Conservation (phyloP, 148 eudicot species). For the Diospyros lotus region DNA sequence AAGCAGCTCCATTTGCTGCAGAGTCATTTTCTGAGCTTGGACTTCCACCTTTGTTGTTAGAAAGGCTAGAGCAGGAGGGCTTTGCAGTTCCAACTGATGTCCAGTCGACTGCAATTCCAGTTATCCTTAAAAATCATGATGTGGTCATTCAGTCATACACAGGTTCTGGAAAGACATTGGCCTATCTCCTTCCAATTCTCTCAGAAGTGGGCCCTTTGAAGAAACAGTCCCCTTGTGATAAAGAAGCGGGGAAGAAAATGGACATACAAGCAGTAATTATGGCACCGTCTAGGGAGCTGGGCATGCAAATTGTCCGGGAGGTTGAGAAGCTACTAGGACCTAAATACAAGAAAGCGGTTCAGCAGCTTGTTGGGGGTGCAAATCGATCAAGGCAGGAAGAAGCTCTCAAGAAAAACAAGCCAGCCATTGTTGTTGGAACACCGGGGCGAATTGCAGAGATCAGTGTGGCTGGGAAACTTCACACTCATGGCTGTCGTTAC, state of each 20-base stretch:
- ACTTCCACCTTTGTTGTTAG: conserved; percentile 63
- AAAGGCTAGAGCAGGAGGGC: conserved; percentile 73
- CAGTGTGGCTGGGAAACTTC: conserved; percentile 83
- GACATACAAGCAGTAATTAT: conserved; percentile 84
- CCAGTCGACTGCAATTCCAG: conserved; percentile 81
- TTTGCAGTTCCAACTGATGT: conserved; percentile 76
- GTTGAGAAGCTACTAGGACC: conserved; percentile 82
- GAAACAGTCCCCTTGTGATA: conserved; percentile 18
- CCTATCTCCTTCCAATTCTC: conserved; percentile 89
- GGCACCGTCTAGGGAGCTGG: conserved; percentile 94
- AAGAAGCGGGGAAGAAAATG: conserved; percentile 33
- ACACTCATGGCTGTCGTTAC: conserved; percentile 70
- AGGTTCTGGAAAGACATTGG: conserved; percentile 93
- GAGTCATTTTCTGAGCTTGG: conserved; percentile 85
- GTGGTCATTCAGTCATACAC: conserved; percentile 94
- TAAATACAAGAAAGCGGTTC: conserved; percentile 64
- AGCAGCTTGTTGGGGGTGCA: conserved; percentile 96
- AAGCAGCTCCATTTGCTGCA: conserved; percentile 75
- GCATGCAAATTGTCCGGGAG: conserved; percentile 96
- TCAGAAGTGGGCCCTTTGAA: conserved; percentile 71
- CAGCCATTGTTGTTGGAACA: conserved; percentile 83
- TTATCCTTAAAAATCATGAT: conserved; percentile 64
- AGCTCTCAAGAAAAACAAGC: conserved; percentile 89
- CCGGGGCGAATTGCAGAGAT: conserved; percentile 93
- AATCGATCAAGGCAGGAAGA: conserved; percentile 83